Evolutionary conservation across 768 basidiomycete genomes (phyloP), one percentile per base, ranked within the genome.

Genomic region (Mycena albidolilacea): DNA sequence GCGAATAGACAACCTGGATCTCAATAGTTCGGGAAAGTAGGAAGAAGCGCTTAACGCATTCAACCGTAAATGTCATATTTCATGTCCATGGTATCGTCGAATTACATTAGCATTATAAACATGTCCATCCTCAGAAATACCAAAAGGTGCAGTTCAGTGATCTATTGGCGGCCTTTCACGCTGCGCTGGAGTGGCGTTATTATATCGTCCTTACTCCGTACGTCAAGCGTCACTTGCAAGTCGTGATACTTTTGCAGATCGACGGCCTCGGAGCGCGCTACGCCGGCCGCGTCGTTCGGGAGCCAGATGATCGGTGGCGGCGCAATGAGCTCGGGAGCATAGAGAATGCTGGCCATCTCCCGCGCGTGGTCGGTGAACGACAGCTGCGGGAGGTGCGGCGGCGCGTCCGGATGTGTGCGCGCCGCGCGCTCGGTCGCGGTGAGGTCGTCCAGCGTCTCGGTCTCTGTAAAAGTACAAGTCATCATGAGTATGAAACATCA

Each of bases 251-350:
- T 90, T 78, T 91, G 88, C 77, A 95, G 83, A 81, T 96, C 95
- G 60, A 88, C 85, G 38, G 93, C 93, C 80, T 95, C 94, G 7
- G 92, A 90, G 48, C 88, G 86, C 9, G 92, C 93, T 17, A 95
- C 90, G 30, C 92, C 92, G 17, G 91, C 90, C 12, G 87, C 86
- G 79, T 95, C 94, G 79, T 93, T 92, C 0, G 93, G 93, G n/a
- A 95, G 85, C 95, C 95, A 95, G 63, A 96, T 93, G 71, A 93
- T 90, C 1, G 94, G 94, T 21, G 88, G 84, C 19, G 94, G 93
- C 14, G 93, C 93, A 73, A 94, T 87, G 50, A 95, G 86, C 80
- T 94, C 94, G 1, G 94, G 93, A 5, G 95, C 93, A 78, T 95
- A 96, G 48, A 96, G 83, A 67, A 95, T 90, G 17, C 91, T 90